These are phyloP conservation scores for Hypocrella siamensis DNA, from an alignment of 2,329 filamentous ascomycete genomes.

Conservation along the genomic window DNA sequence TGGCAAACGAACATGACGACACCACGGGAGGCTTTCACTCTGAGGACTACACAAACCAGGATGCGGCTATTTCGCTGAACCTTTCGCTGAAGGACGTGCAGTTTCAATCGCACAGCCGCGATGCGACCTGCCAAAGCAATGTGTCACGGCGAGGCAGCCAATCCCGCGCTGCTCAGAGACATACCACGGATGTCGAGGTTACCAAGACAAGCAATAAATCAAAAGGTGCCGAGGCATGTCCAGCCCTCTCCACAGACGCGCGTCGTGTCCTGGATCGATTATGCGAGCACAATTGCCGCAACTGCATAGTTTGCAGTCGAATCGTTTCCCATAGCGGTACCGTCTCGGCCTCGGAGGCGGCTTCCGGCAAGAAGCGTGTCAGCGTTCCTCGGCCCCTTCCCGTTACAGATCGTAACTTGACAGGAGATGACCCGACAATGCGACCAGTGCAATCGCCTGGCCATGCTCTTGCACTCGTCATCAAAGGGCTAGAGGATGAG, in stretches of 20 bases:
- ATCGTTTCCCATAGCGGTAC: constrained; percentile 29
- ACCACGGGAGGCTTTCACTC: constrained; percentile 18
- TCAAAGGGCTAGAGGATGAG: constrained; percentile 71
- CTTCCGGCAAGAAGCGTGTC: constrained; percentile 39
- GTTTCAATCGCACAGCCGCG: constrained; percentile 3
- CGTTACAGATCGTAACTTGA: constrained; percentile 43
- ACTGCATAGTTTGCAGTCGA: constrained; percentile 42
- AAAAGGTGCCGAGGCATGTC: constrained; percentile 17
- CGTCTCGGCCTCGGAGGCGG: constrained; percentile 20
- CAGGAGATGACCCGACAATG: constrained; percentile 35
- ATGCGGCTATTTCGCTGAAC: constrained; percentile 17
- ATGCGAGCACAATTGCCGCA: constrained; percentile 37
- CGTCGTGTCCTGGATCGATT: constrained; percentile 36
- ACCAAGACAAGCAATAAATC: constrained; percentile 10
- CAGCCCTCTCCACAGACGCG: constrained; percentile 34
- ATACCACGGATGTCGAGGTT: constrained; percentile 9
- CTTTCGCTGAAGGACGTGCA: constrained; percentile 10
- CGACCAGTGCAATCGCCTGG: constrained; percentile 55
- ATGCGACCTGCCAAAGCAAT: constrained; percentile 10
- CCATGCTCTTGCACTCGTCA: constrained; percentile 62
- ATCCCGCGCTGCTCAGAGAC: constrained; percentile 12
- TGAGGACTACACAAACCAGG: constrained; percentile 17
- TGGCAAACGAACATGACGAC: constrained; percentile 17
- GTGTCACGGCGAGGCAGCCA: constrained; percentile 10
- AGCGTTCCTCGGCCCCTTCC: constrained; percentile 49